Evolutionary conservation across 805 yeast genomes (phyloP), one percentile per base, ranked within the genome.

Genomic region (Candida oleophila): DNA sequence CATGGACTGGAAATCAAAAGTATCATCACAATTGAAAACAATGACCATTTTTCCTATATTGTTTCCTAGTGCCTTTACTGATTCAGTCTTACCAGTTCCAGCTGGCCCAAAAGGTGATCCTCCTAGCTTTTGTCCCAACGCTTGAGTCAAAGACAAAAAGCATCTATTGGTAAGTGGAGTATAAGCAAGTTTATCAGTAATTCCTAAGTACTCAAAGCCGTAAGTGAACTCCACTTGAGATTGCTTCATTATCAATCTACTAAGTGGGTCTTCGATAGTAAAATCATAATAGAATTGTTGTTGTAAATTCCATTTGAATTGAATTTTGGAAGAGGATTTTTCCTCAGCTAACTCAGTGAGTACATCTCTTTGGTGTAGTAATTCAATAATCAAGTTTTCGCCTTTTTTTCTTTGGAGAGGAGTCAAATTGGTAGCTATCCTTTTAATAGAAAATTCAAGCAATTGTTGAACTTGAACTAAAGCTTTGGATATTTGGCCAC

Each of bases 21-120:
- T 69, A 43, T 91, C 96, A 56, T 92, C 98, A 68, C 98, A 92
- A 59, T 89, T 85, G 62, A 92, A 91, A 0, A 92, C 96, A 9
- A 87, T 62, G 0, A 89, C 96, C 78, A 82, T 79, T 48, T 81
- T 76, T 5, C 98, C 98, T 5, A 92, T 66, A 34, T 80, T 81
- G 37, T 81, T 81, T 1, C 94, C 97, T 25, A 91, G 68, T 0
- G 96, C 87, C 60, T 92, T 92, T 21, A 92, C 76, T 0, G 96
- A 77, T 60, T 92, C 98, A 0, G 98, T 92, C 60, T 92, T 92
- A 53, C 98, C 98, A 0, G 98, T 92, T 37, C 98, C 98, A 2
- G 98, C 97, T 1, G 98, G 97, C 0, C 98, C 98, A 63, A 86
- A 82, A 0, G 96, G 85, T 1, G 96, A 85, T 0, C 96, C 96